A percentile compares a stretch with the other conserved stretches of the same genome.
Conservation (phyloP, 2,329 filamentous ascomycete genomes). For the Alternaria solani region DNA sequence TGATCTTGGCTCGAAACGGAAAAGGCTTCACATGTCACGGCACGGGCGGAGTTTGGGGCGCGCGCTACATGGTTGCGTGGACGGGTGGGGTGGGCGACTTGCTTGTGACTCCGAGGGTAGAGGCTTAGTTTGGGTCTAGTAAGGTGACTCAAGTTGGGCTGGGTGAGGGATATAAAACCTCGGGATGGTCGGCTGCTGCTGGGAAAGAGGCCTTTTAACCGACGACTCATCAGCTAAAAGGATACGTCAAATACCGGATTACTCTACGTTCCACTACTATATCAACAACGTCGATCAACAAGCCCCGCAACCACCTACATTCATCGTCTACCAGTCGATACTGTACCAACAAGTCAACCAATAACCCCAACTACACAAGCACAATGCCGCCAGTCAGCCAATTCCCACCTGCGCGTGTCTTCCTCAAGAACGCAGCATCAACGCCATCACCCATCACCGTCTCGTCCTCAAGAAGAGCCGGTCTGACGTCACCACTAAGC, state of each 20-base stretch:
- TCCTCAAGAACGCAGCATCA: slow-evolving; percentile 31
- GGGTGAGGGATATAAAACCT: slow-evolving; percentile 6
- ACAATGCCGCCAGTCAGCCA: slow-evolving; percentile 45
- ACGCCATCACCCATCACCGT: slow-evolving; percentile 15
- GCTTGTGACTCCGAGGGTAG: slow-evolving; percentile 20
- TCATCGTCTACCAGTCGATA: neutral
- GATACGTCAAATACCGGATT: neutral
- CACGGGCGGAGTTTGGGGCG: slow-evolving; percentile 1
- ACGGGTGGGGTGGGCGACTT: neutral
- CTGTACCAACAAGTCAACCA: neutral
- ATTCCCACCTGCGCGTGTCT: slow-evolving; percentile 45
- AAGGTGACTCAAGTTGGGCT: neutral
- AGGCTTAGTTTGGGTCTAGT: slow-evolving; percentile 12
- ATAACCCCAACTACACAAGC: neutral
- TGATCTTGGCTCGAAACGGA: slow-evolving; percentile 22
- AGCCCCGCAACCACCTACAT: neutral
- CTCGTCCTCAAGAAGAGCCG: slow-evolving; percentile 12
- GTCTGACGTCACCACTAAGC: slow-evolving; percentile 20
- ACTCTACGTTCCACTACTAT: neutral
- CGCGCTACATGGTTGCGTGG: slow-evolving; percentile 1
- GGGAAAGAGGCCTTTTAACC: neutral
- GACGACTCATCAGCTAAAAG: neutral
- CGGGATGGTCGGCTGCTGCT: neutral
- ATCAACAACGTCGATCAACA: neutral
- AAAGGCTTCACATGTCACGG: slow-evolving; percentile 8